A percentile compares a stretch with the other conserved stretches of the same genome.
These are phyloP conservation scores for Biancaea sappan DNA, from an alignment of 306 rosid genomes.

Conservation along the genomic window DNA sequence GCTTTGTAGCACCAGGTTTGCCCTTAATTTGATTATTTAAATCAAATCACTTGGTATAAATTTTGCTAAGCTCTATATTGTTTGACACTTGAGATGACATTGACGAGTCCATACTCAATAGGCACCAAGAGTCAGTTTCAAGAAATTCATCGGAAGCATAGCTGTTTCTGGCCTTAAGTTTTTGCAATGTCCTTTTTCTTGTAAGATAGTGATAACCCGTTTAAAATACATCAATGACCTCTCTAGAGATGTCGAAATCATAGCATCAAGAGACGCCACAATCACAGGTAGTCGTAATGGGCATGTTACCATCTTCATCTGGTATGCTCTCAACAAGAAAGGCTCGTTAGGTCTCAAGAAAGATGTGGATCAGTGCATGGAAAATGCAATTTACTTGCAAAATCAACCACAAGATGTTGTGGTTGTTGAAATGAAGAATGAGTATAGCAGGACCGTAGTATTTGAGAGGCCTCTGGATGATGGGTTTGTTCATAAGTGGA, in stretches of 20 bases:
- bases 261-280: constrained; percentile 35
- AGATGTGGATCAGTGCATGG: constrained; percentile 62
- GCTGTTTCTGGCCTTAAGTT: background rate
- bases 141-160: background rate
- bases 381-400: no score
- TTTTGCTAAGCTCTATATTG: no score
- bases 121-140: background rate
- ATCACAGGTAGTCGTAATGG: constrained; percentile 72
- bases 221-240: constrained; percentile 55
- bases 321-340: constrained; percentile 64
- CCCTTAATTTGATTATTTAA: no score
- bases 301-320: constrained; percentile 65
- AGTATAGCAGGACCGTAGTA: background rate
- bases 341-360: constrained; percentile 64
- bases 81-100: background rate
- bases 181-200: constrained; percentile 36
- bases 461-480: background rate
- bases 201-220: constrained; percentile 57
- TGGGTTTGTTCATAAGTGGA: background rate
- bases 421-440: background rate
- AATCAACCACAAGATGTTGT: no score
- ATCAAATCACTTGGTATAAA: no score
- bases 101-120: background rate
- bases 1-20: no score
- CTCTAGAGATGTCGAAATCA: constrained; percentile 55